Evolutionary conservation across 2,329 filamentous ascomycete genomes (phyloP).

Genomic region (Pseudocercospora crystallina): DNA sequence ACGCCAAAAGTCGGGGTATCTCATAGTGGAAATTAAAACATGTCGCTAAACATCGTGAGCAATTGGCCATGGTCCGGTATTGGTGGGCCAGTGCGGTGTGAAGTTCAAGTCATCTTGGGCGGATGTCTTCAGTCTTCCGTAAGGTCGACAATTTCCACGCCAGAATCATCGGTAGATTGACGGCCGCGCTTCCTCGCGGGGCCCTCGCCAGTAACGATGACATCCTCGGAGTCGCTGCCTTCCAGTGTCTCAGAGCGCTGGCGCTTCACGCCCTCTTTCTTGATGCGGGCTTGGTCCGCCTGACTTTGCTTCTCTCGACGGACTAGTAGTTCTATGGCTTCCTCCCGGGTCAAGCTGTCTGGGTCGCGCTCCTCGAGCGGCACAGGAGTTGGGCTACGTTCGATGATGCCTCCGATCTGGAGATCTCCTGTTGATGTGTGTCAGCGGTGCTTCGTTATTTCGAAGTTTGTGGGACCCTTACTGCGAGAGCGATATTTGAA

Average conservation of each 20-base stretch:
- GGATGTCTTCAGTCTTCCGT: conserved; percentile 23
- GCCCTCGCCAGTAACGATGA: conserved; percentile 10
- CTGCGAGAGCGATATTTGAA: conserved; percentile 33
- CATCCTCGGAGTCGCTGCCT: conserved; percentile 19
- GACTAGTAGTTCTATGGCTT: conserved; percentile 23
- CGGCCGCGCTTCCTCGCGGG: conserved; percentile 13
- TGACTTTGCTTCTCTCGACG: conserved; percentile 9
- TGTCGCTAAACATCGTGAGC: too few species aligned
- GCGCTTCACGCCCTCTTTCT: conserved; percentile 24
- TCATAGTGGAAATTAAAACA: too few species aligned
- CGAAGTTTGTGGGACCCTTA: conserved; percentile 17
- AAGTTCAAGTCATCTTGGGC: neutral
- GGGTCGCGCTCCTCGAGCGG: conserved; percentile 31
- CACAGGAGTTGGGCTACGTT: conserved; percentile 25
- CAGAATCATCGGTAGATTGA: conserved; percentile 19
- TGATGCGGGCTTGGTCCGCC: conserved; percentile 10
- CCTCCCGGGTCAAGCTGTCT: conserved; percentile 24
- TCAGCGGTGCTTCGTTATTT: conserved; percentile 5
- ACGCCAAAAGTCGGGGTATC: too few species aligned
- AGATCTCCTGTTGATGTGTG: conserved; percentile 26
- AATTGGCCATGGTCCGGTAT: too few species aligned
- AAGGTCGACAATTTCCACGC: conserved; percentile 27
- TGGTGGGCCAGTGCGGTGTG: too few species aligned
- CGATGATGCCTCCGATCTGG: conserved; percentile 30
- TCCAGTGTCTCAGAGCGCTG: conserved; percentile 15